A percentile compares a stretch with the other conserved stretches of the same genome.
Evolutionary conservation across 495 filamentous ascomycete genomes (phyloP).

Genomic region (Hyaloscypha bicolor): DNA sequence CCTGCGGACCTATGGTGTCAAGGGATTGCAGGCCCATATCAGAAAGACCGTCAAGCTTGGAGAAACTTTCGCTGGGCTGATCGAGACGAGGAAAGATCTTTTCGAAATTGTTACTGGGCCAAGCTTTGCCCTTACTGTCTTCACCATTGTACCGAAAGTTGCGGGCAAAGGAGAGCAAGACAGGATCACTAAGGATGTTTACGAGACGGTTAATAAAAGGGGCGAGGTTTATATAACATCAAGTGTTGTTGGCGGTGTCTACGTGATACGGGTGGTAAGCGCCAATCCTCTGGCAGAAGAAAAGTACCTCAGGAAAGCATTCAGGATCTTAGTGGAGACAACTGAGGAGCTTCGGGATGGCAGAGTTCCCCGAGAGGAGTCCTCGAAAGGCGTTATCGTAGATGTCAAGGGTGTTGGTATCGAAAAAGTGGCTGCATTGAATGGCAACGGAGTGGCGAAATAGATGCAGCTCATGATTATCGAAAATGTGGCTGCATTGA

Average conservation of each 20-base stretch:
- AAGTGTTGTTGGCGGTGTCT: conserved; percentile 71
- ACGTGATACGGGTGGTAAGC: conserved; percentile 78
- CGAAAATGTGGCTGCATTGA: conserved; percentile 3
- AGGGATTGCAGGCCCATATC: conserved; percentile 75
- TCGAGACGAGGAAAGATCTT: conserved; percentile 65
- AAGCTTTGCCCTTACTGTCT: conserved; percentile 79
- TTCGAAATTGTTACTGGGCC: conserved; percentile 79
- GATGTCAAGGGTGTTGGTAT: conserved; percentile 17
- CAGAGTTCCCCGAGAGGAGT: background rate
- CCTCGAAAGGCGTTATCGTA: conserved; percentile 12
- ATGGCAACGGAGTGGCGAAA: background rate
- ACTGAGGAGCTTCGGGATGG: conserved; percentile 57
- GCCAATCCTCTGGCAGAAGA: conserved; percentile 69
- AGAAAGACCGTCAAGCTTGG: conserved; percentile 66
- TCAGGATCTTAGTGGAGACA: conserved; percentile 73
- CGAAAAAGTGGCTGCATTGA: conserved; percentile 14
- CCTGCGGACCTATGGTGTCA: conserved; percentile 79
- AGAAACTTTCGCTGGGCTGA: conserved; percentile 63
- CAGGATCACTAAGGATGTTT: conserved; percentile 72
- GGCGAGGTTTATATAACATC: conserved; percentile 87
- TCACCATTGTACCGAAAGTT: conserved; percentile 54
- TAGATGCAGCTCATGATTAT: background rate
- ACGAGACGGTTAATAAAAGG: conserved; percentile 71
- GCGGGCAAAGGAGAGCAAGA: conserved; percentile 56
- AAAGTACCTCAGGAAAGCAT: conserved; percentile 70